A percentile compares a stretch with the other conserved stretches of the same genome.
Conservation (phyloP, 306 rosid species). For the Sphenostylis stenocarpa region DNA sequence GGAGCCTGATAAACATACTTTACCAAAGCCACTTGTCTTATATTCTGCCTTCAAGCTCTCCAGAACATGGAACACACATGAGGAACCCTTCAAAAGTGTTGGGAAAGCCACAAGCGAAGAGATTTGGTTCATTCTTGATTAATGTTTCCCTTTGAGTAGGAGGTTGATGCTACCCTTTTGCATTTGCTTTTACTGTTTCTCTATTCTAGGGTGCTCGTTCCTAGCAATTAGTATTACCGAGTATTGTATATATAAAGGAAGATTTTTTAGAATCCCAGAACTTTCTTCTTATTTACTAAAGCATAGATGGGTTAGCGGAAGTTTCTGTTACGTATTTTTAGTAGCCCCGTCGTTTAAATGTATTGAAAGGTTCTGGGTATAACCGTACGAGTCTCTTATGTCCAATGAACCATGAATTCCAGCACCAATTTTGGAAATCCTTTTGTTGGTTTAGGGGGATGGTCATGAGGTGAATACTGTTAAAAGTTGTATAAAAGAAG, state of each 20-base stretch:
- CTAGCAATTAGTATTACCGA: background rate
- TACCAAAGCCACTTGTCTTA: background rate
- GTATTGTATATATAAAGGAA: constrained; percentile 6
- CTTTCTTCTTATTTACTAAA: background rate
- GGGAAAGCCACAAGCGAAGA: background rate
- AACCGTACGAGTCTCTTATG: too few species aligned
- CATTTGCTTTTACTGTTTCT: background rate
- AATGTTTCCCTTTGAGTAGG: background rate
- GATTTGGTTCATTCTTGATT: too few species aligned
- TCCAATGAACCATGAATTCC: too few species aligned
- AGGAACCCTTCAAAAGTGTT: background rate
- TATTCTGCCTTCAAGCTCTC: background rate
- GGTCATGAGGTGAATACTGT: background rate
- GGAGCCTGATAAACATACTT: constrained; percentile 50
- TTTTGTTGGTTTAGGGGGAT: too few species aligned
- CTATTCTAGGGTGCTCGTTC: background rate
- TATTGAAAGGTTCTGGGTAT: background rate
- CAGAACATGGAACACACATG: background rate
- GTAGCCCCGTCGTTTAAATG: background rate
- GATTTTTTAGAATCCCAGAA: constrained; percentile 2
- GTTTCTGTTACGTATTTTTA: background rate
- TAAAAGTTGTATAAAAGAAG: background rate
- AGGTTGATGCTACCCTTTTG: background rate
- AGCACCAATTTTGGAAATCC: too few species aligned
- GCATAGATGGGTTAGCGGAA: background rate